phyloP scores from a whole-genome alignment of 108 stramenopile genomes.

The Fragilaria radians region DNA sequence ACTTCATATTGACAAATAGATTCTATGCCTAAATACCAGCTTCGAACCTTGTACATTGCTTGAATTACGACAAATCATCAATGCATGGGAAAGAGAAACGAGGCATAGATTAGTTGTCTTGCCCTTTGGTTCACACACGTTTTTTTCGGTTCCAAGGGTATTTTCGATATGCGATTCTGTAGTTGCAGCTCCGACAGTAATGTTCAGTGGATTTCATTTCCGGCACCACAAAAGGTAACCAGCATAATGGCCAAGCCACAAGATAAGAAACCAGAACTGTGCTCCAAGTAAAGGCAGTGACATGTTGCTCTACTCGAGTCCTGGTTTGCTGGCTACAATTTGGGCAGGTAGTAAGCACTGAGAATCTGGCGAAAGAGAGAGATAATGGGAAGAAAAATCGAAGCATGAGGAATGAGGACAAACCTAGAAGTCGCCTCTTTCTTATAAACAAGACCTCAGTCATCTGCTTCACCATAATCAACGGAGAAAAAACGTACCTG shows the following conservation, averaged over 20 bases:
- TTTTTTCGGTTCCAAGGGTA: not conserved
- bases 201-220: constrained; percentile 28
- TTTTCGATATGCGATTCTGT: not conserved
- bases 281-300: constrained; percentile 6
- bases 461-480: not conserved
- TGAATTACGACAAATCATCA: too few relatives aligned
- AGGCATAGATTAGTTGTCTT: not conserved
- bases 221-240: constrained; percentile 31
- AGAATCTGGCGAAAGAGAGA: too few relatives aligned
- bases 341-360: constrained; percentile 9
- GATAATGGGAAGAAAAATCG: too few relatives aligned
- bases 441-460: not conserved
- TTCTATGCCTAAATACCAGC: too few relatives aligned
- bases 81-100: too few relatives aligned
- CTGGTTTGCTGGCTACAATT: constrained; percentile 17
- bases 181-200: constrained; percentile 10
- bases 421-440: not conserved
- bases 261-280: constrained; percentile 4
- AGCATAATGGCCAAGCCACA: constrained; percentile 32
- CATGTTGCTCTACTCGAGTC: constrained; percentile 7
- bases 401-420: not conserved
- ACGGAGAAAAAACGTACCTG: not conserved
- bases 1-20: too few relatives aligned
- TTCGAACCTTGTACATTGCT: too few relatives aligned
- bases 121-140: not conserved